These are phyloP conservation scores for Pythium monospermum DNA, from an alignment of 352 stramenopile species.

Conservation along the genomic window DNA sequence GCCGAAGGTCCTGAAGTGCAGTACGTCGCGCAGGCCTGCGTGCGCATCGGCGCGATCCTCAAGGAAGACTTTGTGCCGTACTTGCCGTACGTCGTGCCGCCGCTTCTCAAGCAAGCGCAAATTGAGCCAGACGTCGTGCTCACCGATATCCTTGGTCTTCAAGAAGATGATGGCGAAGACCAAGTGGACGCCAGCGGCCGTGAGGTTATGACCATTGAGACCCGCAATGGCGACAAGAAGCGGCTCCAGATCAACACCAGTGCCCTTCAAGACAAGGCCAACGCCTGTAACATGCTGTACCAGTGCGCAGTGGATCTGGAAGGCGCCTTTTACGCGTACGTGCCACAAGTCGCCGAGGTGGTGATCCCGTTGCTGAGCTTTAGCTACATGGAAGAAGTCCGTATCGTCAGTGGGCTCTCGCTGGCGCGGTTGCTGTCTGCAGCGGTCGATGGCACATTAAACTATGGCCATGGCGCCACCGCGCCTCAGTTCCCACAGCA, in stretches of 20 bases:
- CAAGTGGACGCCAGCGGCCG: slow-evolving; percentile 55
- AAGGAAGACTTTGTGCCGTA: slow-evolving; percentile 87
- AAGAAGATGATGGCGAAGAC: slow-evolving; percentile 43
- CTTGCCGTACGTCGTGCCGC: slow-evolving; percentile 74
- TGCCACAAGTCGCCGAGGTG: slow-evolving; percentile 67
- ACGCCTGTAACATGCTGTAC: slow-evolving; percentile 88
- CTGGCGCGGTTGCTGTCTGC: slow-evolving; percentile 69
- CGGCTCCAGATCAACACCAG: slow-evolving; percentile 84
- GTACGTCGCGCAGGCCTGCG: slow-evolving; percentile 84
- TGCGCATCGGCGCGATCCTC: slow-evolving; percentile 82
- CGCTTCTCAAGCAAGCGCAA: slow-evolving; percentile 76
- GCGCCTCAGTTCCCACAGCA: slow-evolving; percentile 72
- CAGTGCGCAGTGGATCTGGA: slow-evolving; percentile 79
- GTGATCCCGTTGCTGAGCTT: slow-evolving; percentile 77
- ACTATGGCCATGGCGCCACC: slow-evolving; percentile 50
- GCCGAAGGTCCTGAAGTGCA: slow-evolving; percentile 73
- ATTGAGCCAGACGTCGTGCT: slow-evolving; percentile 82
- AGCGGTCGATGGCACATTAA: slow-evolving; percentile 64
- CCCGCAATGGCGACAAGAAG: slow-evolving; percentile 77
- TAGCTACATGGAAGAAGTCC: slow-evolving; percentile 83
- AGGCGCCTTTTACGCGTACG: slow-evolving; percentile 79
- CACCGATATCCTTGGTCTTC: slow-evolving; percentile 50
- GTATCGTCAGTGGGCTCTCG: slow-evolving; percentile 71
- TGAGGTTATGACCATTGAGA: slow-evolving; percentile 72
- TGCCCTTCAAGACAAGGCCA: slow-evolving; percentile 81